Evolutionary conservation across 192 early-diverging fungal species (phyloP), one percentile per base, ranked within the genome.

Genomic region (Backusella mclennaniae): DNA sequence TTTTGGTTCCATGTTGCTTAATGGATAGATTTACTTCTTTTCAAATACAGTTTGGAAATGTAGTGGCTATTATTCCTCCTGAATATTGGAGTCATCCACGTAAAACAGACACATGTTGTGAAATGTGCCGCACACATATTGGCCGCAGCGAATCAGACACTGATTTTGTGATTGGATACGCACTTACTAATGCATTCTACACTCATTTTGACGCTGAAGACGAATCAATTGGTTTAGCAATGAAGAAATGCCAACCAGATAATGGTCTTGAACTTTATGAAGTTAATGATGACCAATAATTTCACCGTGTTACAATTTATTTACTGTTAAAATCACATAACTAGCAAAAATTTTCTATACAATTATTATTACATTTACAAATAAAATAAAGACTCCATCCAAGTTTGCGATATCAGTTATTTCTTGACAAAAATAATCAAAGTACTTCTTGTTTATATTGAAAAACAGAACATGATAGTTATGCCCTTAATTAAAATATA

Each of bases 121-220:
- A 71, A 35, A 71, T 77, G 76, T 76, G 79, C 46, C 35, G 66
- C 36, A 71, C 73, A 14, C 52, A 46, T 76, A 56, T 76, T 39
- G 56, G 70, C 41, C 56, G 49, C 19, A 75, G 79, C 69, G 66
- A 29, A 17, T 80, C 79, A 38, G 53, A 66, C 26, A 70, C 69
- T 31, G 79, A 80, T 39, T 80, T 70, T 70, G 44, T 76, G 17
- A 52, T 80, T 63, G 79, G 79, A 46, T 67, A 66, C 15, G 1
- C 74, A 29, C 76, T 80, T 23, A 80, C 79, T 39, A 76, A 80
- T 67, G 79, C 79, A 31, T 80, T 73, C 39, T 80, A 80, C 67
- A 73, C 75, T 59, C 63, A 56, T 52, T 80, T 76, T 71, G 70
- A 80, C 39, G 26, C 79, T 33, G 73, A 74, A 9, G 73, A 76